phyloP scores from a whole-genome alignment of 139 green algal species.

The Auxenochlorella protothecoides region DNA sequence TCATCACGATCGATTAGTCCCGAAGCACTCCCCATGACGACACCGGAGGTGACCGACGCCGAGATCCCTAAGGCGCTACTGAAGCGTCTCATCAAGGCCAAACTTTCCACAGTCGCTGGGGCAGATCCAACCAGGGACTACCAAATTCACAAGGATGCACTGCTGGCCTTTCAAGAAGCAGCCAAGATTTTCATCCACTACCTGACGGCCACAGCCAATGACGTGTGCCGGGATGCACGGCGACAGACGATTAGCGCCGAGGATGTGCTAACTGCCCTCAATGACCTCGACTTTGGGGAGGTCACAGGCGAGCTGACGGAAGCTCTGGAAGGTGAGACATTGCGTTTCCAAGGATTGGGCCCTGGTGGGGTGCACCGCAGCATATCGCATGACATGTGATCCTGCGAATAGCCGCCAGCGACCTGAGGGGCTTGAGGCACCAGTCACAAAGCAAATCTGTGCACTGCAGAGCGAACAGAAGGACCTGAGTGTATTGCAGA shows the following conservation, averaged over 20 bases:
- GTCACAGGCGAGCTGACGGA: constrained; percentile 50
- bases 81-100: constrained; percentile 67
- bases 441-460: no score
- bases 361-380: no score
- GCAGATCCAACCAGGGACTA: constrained; percentile 34
- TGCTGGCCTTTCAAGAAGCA: constrained; percentile 64
- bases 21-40: no score
- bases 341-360: no score
- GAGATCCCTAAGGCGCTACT: constrained; percentile 67
- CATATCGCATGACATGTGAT: no score
- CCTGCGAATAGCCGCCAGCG: no score
- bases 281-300: constrained; percentile 74
- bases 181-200: constrained; percentile 85
- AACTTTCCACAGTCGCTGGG: constrained; percentile 38
- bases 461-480: no score
- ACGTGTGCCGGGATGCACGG: constrained; percentile 68
- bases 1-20: no score
- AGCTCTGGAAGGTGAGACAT: constrained; percentile 46
- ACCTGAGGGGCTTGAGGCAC: no score
- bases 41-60: constrained; percentile 8
- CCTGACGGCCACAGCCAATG: constrained; percentile 72
- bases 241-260: constrained; percentile 67
- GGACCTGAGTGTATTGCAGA: no score
- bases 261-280: constrained; percentile 65
- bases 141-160: constrained; percentile 60